Evolutionary conservation across 768 basidiomycete genomes (phyloP).

Genomic region (Suillus subalutaceus): DNA sequence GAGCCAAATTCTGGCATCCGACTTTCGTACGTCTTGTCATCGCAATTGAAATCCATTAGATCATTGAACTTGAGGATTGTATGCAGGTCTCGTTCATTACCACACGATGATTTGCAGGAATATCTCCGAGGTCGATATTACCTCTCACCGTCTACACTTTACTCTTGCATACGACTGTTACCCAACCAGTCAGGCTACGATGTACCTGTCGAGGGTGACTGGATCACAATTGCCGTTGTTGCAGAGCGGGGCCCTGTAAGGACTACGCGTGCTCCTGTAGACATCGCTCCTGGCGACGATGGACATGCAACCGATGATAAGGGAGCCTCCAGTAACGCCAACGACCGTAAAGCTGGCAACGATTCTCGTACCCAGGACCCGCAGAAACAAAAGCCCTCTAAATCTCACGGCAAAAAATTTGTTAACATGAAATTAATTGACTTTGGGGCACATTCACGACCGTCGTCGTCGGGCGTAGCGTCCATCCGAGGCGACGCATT

Average conservation of each 20-base stretch:
- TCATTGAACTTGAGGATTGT: not conserved
- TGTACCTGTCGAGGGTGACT: slow-evolving; percentile 89
- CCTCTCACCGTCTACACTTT: slow-evolving; percentile 85
- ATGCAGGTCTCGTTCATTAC: slow-evolving; percentile 66
- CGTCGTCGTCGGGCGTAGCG: slow-evolving; percentile 57
- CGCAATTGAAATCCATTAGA: not conserved
- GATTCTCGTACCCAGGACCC: not conserved
- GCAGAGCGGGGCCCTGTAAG: slow-evolving; percentile 86
- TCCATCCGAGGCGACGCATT: slow-evolving; percentile 81
- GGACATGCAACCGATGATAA: slow-evolving; percentile 40
- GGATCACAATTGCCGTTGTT: slow-evolving; percentile 94
- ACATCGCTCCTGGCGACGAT: slow-evolving; percentile 47
- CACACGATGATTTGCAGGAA: slow-evolving; percentile 79
- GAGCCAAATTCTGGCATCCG: slow-evolving; percentile 94
- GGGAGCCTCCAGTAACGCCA: not conserved
- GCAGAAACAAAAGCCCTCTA: slow-evolving; percentile 38
- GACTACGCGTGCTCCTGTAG: slow-evolving; percentile 68
- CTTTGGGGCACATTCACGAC: slow-evolving; percentile 65
- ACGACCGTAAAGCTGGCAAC: slow-evolving; percentile 17
- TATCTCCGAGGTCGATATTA: slow-evolving; percentile 85
- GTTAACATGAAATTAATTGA: slow-evolving; percentile 85
- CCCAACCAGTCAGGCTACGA: slow-evolving; percentile 86
- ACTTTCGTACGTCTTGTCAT: slow-evolving; percentile 60
- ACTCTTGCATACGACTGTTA: slow-evolving; percentile 79
- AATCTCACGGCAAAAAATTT: slow-evolving; percentile 73